Conservation (phyloP, 2,329 filamentous ascomycete genomes). For the Cryphonectria carpinicola region DNA sequence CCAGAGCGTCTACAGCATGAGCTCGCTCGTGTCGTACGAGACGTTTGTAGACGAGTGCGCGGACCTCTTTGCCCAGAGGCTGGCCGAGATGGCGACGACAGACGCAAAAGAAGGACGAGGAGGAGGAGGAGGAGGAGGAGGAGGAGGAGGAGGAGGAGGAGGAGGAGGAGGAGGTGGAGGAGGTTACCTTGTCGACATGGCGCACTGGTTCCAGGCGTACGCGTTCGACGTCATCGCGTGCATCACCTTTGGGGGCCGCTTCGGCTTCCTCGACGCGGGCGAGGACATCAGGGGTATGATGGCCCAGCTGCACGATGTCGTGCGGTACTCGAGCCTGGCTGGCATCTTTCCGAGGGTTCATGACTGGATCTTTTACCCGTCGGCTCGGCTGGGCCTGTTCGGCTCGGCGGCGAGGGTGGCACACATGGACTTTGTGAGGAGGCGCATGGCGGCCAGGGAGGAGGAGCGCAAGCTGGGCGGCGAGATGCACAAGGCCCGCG, state of each 20-base stretch:
- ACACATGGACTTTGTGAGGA: slow-evolving; percentile 19
- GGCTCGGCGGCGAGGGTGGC: slow-evolving; percentile 18
- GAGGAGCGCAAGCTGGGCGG: slow-evolving; percentile 15
- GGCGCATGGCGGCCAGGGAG: slow-evolving; percentile 17
- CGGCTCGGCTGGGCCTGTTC: slow-evolving; percentile 20
- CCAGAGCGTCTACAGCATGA: slow-evolving; percentile 52
- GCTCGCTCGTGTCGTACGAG: slow-evolving; percentile 52
- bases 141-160: not conserved
- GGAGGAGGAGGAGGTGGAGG: slow-evolving; percentile 9
- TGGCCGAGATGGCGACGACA: slow-evolving; percentile 42
- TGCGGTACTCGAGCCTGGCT: slow-evolving; percentile 20
- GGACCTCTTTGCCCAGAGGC: slow-evolving; percentile 43
- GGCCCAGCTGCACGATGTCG: slow-evolving; percentile 15
- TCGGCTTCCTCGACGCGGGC: slow-evolving; percentile 52
- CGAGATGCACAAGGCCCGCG: not conserved
- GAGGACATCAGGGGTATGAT: slow-evolving; percentile 49
- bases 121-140: slow-evolving; percentile 5
- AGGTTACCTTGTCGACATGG: slow-evolving; percentile 41
- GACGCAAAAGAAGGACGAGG: slow-evolving; percentile 6
- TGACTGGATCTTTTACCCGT: slow-evolving; percentile 18
- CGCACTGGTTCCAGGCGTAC: slow-evolving; percentile 50
- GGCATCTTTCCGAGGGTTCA: slow-evolving; percentile 22
- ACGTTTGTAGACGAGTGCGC: slow-evolving; percentile 52
- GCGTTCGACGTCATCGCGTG: slow-evolving; percentile 57
- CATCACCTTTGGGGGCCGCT: slow-evolving; percentile 45